Percentiles rank a stretch among this genome's conserved stretches.
These are phyloP conservation scores for Pleurotus djamor DNA, from an alignment of 768 basidiomycete species.

Conservation along the genomic window DNA sequence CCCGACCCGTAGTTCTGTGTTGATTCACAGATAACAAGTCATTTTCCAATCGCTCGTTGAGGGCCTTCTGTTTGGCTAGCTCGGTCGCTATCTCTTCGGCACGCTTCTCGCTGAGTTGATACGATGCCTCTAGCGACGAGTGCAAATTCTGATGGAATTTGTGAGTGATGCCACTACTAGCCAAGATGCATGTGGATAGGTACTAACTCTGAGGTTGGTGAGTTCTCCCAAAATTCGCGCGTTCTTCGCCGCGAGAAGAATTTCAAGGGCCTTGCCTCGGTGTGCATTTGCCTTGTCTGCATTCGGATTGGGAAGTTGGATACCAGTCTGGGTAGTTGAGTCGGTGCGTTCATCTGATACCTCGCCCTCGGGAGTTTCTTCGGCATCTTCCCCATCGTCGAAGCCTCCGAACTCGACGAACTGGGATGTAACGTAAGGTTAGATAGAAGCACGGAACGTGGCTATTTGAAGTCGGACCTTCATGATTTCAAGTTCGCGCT, in stretches of 20 bases:
- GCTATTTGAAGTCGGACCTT: slow-evolving; percentile 54
- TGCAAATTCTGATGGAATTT: slow-evolving; percentile 63
- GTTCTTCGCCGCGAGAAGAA: slow-evolving; percentile 91
- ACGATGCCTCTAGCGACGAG: slow-evolving; percentile 72
- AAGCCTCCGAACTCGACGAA: slow-evolving; percentile 95
- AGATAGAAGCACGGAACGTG: neutral
- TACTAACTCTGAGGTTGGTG: slow-evolving; percentile 80
- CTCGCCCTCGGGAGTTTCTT: slow-evolving; percentile 24
- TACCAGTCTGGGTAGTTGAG: slow-evolving; percentile 31
- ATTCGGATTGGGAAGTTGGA: slow-evolving; percentile 86
- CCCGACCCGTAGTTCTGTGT: slow-evolving; percentile 33
- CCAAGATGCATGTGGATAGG: neutral
- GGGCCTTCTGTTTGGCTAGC: slow-evolving; percentile 68
- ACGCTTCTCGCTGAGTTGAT: slow-evolving; percentile 54
- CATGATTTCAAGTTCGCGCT: slow-evolving; percentile 97
- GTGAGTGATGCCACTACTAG: neutral
- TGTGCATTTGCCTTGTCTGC: slow-evolving; percentile 78
- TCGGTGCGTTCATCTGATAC: slow-evolving; percentile 23
- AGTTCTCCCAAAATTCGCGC: slow-evolving; percentile 90
- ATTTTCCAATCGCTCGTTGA: slow-evolving; percentile 91
- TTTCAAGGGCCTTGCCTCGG: slow-evolving; percentile 83
- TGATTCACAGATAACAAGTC: slow-evolving; percentile 84
- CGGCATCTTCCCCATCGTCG: slow-evolving; percentile 71
- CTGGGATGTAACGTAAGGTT: slow-evolving; percentile 34
- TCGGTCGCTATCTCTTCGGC: slow-evolving; percentile 61